phyloP scores from a whole-genome alignment of 2,329 filamentous ascomycete genomes.

The Fusarium albidum region DNA sequence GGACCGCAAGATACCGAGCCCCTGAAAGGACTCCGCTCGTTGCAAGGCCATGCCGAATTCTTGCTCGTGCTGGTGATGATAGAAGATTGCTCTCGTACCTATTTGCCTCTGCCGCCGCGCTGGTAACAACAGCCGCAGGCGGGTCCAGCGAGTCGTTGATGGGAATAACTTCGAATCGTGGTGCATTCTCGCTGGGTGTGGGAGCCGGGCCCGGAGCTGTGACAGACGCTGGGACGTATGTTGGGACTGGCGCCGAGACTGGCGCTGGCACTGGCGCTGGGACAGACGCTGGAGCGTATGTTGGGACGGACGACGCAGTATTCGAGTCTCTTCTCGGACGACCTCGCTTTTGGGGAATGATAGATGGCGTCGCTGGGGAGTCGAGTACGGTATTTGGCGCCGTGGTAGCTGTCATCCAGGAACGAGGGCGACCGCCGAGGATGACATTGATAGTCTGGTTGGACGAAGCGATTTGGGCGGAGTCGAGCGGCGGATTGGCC shows the following conservation, averaged over 20 bases:
- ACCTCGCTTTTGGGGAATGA: constrained; percentile 34
- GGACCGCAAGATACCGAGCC: constrained; percentile 7
- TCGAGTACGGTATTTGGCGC: constrained; percentile 15
- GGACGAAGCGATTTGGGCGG: constrained; percentile 46
- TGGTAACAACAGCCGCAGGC: constrained; percentile 1
- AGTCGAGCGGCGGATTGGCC: constrained; percentile 24
- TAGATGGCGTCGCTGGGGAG: constrained; percentile 6
- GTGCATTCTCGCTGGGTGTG: constrained; percentile 21
- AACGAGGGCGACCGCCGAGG: constrained; percentile 45
- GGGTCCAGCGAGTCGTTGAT: constrained; percentile 18
- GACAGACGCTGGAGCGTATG: neutral
- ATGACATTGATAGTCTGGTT: constrained; percentile 53
- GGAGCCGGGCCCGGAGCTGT: neutral
- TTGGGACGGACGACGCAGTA: constrained; percentile 6
- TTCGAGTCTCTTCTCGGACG: constrained; percentile 19
- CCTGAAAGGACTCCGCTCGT: neutral
- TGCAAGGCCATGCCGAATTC: neutral
- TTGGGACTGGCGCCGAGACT: too few relatives aligned
- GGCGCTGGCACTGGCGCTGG: neutral
- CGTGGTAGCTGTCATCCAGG: constrained; percentile 40
- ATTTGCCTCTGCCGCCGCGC: constrained; percentile 2
- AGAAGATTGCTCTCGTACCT: constrained; percentile 18
- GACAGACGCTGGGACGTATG: neutral
- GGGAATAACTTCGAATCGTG: constrained; percentile 12
- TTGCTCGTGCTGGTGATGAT: neutral